A percentile compares a stretch with the other conserved stretches of the same genome.
phyloP scores from a whole-genome alignment of 2,329 filamentous ascomycete species.

The Sporothrix globosa region DNA sequence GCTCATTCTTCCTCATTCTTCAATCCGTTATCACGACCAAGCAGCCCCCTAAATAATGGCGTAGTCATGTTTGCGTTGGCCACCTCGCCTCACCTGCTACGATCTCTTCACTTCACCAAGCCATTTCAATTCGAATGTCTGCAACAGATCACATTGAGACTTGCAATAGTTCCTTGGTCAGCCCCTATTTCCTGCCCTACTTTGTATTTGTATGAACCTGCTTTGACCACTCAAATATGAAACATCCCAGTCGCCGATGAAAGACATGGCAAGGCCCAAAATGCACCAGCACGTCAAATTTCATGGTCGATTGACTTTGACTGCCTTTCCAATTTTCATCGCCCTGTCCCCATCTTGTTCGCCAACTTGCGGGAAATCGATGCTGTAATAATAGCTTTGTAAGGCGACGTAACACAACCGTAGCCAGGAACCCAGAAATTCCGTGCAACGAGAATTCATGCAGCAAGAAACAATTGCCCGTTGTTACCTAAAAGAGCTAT shows the following conservation, averaged over 20 bases:
- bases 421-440: neutral
- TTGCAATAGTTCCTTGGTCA: no score
- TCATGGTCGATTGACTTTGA: neutral
- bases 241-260: constrained; percentile 16
- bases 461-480: constrained; percentile 9
- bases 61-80: no score
- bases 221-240: constrained; percentile 14
- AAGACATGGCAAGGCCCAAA: constrained; percentile 1
- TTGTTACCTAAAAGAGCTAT: neutral
- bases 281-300: neutral
- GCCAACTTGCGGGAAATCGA: neutral
- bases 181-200: no score
- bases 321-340: neutral
- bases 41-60: neutral
- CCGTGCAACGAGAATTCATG: constrained; percentile 17
- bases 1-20: neutral
- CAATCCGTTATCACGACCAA: neutral
- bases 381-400: neutral
- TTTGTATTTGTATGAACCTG: neutral
- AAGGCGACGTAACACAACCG: neutral
- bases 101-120: no score
- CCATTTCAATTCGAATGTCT: no score
- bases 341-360: neutral
- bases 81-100: no score
- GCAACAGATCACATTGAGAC: no score